Evolutionary conservation across 257 asterid species (phyloP).

Genomic region (Galeopsis tetrahit): DNA sequence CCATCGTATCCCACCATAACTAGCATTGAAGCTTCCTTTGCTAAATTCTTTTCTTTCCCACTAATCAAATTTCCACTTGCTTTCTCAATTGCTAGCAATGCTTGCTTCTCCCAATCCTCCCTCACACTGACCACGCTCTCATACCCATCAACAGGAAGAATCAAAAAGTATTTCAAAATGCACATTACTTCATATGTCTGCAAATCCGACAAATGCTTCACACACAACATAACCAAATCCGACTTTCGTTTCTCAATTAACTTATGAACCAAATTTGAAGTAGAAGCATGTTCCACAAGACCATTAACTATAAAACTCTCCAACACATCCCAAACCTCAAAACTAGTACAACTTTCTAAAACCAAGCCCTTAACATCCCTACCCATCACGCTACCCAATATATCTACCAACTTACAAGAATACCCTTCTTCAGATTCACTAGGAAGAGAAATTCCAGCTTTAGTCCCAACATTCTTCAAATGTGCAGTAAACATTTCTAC

Average conservation of each 20-base stretch:
- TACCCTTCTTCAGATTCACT: conserved; percentile 44
- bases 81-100: conserved; percentile 60
- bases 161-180: conserved; percentile 74
- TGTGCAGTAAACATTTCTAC: conserved; percentile 46
- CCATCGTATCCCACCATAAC: conserved; percentile 86
- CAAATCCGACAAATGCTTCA: conserved; percentile 62
- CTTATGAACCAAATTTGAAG: conserved; percentile 50
- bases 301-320: conserved; percentile 62
- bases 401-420: conserved; percentile 50
- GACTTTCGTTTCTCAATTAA: conserved; percentile 63
- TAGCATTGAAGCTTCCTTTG: conserved; percentile 66
- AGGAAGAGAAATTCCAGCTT: conserved; percentile 41
- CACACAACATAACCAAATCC: conserved; percentile 64
- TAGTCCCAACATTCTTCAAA: conserved; percentile 48
- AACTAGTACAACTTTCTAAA: conserved; percentile 62
- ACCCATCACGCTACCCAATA: conserved; percentile 54
- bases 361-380: conserved; percentile 66
- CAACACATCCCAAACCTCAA: conserved; percentile 70
- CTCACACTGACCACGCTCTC: conserved; percentile 55
- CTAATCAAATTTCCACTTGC: conserved; percentile 45
- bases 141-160: conserved; percentile 53
- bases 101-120: conserved; percentile 87
- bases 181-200: conserved; percentile 69
- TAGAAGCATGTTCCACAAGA: conserved; percentile 49
- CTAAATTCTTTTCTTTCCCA: conserved; percentile 46